phyloP scores from a whole-genome alignment of 164 flowering plant species.

The Umbellularia californica region DNA sequence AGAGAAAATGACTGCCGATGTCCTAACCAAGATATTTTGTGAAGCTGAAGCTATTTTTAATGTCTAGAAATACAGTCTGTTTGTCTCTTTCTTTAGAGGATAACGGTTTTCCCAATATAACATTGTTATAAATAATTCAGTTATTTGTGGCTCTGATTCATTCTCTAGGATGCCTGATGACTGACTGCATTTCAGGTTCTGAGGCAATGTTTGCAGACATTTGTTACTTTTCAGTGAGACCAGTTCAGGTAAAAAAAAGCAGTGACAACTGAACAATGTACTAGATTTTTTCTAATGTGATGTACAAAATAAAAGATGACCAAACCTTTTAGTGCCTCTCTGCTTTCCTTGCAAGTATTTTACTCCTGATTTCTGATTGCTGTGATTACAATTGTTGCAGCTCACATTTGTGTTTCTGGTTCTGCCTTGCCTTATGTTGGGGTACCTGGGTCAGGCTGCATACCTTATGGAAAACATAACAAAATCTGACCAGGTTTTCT shows the following conservation, averaged over 20 bases:
- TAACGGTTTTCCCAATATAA: neutral
- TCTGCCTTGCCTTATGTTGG: constrained; percentile 91
- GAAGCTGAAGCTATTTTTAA: neutral
- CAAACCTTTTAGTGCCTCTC: neutral
- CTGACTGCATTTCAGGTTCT: constrained; percentile 59
- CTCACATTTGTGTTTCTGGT: constrained; percentile 89
- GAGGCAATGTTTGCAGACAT: constrained; percentile 99
- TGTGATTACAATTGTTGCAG: constrained; percentile 43
- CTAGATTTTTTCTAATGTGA: neutral
- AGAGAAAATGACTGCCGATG: neutral
- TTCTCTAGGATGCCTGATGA: constrained; percentile 5
- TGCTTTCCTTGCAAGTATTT: neutral
- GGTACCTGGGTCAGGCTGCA: constrained; percentile 99
- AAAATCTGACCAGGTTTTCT: constrained; percentile 59
- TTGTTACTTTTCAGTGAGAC: constrained; percentile 93
- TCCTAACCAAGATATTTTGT: neutral
- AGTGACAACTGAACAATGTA: neutral
- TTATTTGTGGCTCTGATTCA: neutral
- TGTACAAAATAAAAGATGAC: neutral
- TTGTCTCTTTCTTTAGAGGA: constrained; percentile 3
- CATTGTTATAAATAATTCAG: neutral
- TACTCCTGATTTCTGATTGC: constrained; percentile 7
- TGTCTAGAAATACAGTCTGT: neutral
- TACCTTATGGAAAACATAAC: constrained; percentile 71
- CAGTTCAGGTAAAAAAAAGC: constrained; percentile 70